Percentiles rank a stretch among this genome's conserved stretches.
These are phyloP conservation scores for Chytridium lagenaria DNA, from an alignment of 371 early-diverging fungal genomes.

Conservation along the genomic window DNA sequence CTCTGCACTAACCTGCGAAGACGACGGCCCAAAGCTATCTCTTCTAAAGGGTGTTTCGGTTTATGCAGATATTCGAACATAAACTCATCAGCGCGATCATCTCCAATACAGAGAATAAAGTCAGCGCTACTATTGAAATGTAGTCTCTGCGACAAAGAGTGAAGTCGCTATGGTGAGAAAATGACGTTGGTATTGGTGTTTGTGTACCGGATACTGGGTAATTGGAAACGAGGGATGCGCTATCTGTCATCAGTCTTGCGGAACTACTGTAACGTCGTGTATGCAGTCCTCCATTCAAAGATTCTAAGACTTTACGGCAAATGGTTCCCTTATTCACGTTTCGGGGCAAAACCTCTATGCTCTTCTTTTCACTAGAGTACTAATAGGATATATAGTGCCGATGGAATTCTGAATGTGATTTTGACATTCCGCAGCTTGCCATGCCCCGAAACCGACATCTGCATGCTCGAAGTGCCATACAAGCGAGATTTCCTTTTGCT, in stretches of 20 bases:
- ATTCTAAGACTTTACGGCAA: constrained; percentile 62
- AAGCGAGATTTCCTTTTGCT: constrained; percentile 75
- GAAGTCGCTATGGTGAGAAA: constrained; percentile 5
- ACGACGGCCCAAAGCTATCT: neutral
- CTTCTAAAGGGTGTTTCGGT: neutral
- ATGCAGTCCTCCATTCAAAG: constrained; percentile 48
- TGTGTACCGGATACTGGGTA: neutral
- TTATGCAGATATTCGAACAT: constrained; percentile 75
- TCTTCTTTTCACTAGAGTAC: constrained; percentile 48
- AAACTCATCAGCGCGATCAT: constrained; percentile 84
- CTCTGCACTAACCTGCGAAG: neutral
- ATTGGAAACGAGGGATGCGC: neutral
- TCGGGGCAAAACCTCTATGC: constrained; percentile 65
- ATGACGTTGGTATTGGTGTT: neutral
- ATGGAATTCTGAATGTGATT: constrained; percentile 87
- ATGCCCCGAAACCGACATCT: constrained; percentile 85
- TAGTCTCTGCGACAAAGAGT: neutral
- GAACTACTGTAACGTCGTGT: constrained; percentile 17
- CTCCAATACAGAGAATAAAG: constrained; percentile 77
- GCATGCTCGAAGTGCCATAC: constrained; percentile 93
- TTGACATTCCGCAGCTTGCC: constrained; percentile 91
- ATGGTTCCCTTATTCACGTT: constrained; percentile 72
- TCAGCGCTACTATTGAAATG: constrained; percentile 29
- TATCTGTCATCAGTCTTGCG: constrained; percentile 6
- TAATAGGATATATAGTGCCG: constrained; percentile 46